phyloP scores from a whole-genome alignment of 2,329 filamentous ascomycete species.

The Meredithiella fracta region DNA sequence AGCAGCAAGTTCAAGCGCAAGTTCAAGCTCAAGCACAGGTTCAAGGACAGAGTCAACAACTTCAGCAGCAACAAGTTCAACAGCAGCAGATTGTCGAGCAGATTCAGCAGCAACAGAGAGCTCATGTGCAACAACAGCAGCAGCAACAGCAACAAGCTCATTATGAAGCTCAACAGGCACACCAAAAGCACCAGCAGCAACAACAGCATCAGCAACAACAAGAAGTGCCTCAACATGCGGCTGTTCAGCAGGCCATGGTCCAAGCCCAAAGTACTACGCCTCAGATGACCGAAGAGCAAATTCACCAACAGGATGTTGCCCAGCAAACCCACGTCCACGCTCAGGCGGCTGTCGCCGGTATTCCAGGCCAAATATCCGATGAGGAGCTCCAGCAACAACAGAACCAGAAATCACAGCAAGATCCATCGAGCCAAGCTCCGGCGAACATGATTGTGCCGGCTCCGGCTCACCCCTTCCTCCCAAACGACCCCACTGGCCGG shows the following conservation, averaged over 20 bases:
- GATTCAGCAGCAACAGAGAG: background rate
- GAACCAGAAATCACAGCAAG: background rate
- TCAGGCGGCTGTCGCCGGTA: too few relatives aligned
- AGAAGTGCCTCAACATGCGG: too few relatives aligned
- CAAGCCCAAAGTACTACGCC: too few relatives aligned
- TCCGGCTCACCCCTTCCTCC: conserved; percentile 11
- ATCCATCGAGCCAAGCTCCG: background rate
- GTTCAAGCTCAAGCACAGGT: conserved; percentile 5
- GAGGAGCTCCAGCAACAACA: conserved; percentile 4
- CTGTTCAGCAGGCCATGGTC: too few relatives aligned
- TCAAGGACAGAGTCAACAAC: background rate
- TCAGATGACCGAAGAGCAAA: too few relatives aligned
- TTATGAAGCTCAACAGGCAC: too few relatives aligned
- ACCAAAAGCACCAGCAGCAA: too few relatives aligned
- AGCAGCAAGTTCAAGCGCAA: background rate
- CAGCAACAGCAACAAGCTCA: background rate
- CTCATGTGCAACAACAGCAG: background rate
- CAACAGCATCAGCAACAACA: background rate
- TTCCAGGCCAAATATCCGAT: background rate
- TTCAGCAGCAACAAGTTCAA: background rate
- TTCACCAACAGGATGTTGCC: too few relatives aligned
- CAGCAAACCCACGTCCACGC: too few relatives aligned
- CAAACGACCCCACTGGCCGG: conserved; percentile 13
- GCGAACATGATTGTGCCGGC: conserved; percentile 10
- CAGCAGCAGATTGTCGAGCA: too few relatives aligned